These are phyloP conservation scores for Fraxinus dipetala DNA, from an alignment of 305 asterid species.

Conservation along the genomic window DNA sequence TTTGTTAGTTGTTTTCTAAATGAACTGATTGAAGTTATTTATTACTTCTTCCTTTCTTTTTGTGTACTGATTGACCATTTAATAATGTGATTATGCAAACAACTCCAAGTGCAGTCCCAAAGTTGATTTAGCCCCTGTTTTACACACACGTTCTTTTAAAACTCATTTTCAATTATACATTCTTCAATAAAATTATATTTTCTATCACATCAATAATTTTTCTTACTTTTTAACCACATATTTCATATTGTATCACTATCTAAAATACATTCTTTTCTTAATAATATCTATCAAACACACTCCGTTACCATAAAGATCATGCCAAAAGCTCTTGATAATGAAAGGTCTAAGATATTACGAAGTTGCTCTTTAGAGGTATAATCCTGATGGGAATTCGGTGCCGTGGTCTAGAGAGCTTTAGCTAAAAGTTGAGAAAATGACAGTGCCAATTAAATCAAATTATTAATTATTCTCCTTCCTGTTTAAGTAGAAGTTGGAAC, in stretches of 20 bases:
- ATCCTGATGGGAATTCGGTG: slow-evolving; percentile 22
- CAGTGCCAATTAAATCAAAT: neutral
- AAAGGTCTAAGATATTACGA: neutral
- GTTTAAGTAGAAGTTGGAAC: neutral
- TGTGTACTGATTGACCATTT: neutral
- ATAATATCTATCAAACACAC: too few relatives aligned
- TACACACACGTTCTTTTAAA: too few relatives aligned
- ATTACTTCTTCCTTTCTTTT: neutral
- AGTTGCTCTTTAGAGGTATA: slow-evolving; percentile 12
- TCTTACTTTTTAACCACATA: too few relatives aligned
- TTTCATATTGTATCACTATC: too few relatives aligned
- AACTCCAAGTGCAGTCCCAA: neutral
- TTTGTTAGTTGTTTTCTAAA: neutral
- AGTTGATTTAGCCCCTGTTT: neutral
- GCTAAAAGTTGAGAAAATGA: slow-evolving; percentile 26
- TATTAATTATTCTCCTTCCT: neutral
- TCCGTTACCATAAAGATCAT: neutral
- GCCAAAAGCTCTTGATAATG: slow-evolving; percentile 15
- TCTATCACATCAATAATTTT: too few relatives aligned
- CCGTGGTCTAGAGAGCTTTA: neutral
- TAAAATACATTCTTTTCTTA: too few relatives aligned
- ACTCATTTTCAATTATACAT: too few relatives aligned
- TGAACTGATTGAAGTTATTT: neutral
- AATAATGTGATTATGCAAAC: neutral
- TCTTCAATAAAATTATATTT: too few relatives aligned